Evolutionary conservation across 805 yeast species (phyloP).

Genomic region (Hanseniaspora hatyaiensis): DNA sequence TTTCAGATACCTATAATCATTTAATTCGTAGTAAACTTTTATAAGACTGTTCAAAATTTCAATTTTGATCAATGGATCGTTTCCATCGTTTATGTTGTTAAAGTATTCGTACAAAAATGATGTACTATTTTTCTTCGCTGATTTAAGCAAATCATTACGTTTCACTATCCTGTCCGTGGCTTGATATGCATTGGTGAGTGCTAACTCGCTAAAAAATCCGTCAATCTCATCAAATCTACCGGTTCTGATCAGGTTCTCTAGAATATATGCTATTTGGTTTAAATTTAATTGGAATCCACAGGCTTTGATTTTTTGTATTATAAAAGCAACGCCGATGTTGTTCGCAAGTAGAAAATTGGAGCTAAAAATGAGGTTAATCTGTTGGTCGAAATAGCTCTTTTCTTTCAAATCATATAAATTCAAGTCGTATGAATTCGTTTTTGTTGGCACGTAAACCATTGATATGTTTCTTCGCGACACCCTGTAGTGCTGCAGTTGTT

Average conservation of each 20-base stretch:
- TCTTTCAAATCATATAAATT: no score
- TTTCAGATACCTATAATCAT: conserved; percentile 5
- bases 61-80: not conserved
- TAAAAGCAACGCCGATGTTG: no score
- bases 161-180: not conserved
- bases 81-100: not conserved
- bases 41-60: conserved; percentile 5
- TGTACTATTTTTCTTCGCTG: not conserved
- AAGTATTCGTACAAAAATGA: not conserved
- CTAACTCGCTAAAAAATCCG: not conserved
- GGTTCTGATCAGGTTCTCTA: conserved; percentile 4
- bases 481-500: no score
- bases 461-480: no score
- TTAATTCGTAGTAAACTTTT: conserved; percentile 7
- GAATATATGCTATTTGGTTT: conserved; percentile 3
- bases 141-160: not conserved
- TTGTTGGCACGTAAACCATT: no score
- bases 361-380: not conserved
- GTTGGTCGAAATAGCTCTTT: not conserved
- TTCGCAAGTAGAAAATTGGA: not conserved
- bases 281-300: not conserved
- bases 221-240: conserved; percentile 7
- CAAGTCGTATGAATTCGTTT: no score
- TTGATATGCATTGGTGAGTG: not conserved
- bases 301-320: not conserved